Percentiles rank a stretch among this genome's conserved stretches.
Conservation (phyloP, 805 yeast genomes). For the Candida sanyiensis region DNA sequence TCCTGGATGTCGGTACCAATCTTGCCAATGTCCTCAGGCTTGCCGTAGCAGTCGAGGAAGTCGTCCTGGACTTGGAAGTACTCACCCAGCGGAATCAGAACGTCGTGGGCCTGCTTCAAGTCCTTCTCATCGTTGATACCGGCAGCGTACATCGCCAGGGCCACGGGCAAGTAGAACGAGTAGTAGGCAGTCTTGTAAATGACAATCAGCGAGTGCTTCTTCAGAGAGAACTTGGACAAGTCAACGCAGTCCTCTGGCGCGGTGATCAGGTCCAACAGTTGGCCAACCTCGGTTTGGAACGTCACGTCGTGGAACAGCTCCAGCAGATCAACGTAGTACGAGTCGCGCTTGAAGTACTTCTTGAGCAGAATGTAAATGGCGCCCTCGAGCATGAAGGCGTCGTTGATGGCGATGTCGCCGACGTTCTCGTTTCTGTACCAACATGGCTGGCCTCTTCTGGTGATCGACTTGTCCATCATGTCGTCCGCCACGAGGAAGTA, state of each 20-base stretch:
- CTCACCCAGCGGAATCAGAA: constrained; percentile 92
- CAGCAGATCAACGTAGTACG: constrained; percentile 81
- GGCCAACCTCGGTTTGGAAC: constrained; percentile 96
- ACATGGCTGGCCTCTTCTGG: constrained; percentile 98
- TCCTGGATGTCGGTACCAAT: constrained; percentile 98
- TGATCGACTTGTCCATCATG: constrained; percentile 94
- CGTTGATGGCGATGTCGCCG: constrained; percentile 93
- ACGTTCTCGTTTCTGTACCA: constrained; percentile 85
- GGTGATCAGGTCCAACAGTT: constrained; percentile 87
- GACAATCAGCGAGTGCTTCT: constrained; percentile 91
- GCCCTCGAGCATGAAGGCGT: constrained; percentile 93
- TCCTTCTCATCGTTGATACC: constrained; percentile 69
- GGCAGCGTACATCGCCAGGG: constrained; percentile 89
- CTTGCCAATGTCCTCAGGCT: constrained; percentile 95
- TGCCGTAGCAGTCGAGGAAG: constrained; percentile 93
- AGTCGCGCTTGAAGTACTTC: constrained; percentile 76
- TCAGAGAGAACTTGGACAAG: constrained; percentile 76
- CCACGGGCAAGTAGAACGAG: constrained; percentile 96
- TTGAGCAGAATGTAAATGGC: constrained; percentile 85
- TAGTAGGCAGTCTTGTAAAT: constrained; percentile 96
- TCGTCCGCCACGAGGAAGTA: constrained; percentile 97
- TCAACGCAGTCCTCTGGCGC: constrained; percentile 97
- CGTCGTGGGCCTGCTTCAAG: constrained; percentile 80
- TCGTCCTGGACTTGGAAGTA: constrained; percentile 99
- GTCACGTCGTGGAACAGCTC: constrained; percentile 97